Evolutionary conservation across 169 alveolate genomes (phyloP), one percentile per base, ranked within the genome.

Genomic region (Miamiensis avidus): DNA sequence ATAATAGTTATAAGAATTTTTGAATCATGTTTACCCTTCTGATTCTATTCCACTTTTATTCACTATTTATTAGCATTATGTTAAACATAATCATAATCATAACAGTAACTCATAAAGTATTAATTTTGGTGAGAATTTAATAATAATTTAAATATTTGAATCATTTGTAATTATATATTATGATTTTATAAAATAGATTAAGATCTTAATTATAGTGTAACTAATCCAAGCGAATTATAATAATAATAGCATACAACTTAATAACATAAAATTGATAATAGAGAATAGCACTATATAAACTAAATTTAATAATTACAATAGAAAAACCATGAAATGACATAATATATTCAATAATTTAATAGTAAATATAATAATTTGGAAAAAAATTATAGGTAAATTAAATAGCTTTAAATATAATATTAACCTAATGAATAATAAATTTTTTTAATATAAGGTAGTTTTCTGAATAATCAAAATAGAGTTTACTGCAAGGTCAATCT

Each of bases 1-100:
- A 76, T 78, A 75, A 28, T 89, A 91, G 76, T 69, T 93, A 4
- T 88, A 91, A 65, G 88, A 85, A 31, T 94, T 85, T 64, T 76
- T 94, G 49, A 76, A 31, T 89, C 81, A 34, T 85, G 92, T 83
- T 69, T 83, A 75, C 88, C 69, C 69, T 49, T 11, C 4, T 49
- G 4, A 49, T 11, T 11, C 4, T 91, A 1, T 82, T 83, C 29
- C 85, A 85, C 27, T 77, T 79, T 85, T 89, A 85, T 82, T 79
- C 90, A 1, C 76, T 69, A 4, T 89, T 74, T 34, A 89, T 76
- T 30, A 84, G 85, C 30, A 11, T 49, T 49, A n/a, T 64, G 1
- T 28, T 49, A 11, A 34, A 79, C 15, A 65, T 29, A 11, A 20
- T 31, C 11, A 64, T 49, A 64, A 79, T 27, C 4, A 33, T 34